Evolutionary conservation across 164 flowering plant genomes (phyloP).

Genomic region (Nymphaea thermarum): DNA sequence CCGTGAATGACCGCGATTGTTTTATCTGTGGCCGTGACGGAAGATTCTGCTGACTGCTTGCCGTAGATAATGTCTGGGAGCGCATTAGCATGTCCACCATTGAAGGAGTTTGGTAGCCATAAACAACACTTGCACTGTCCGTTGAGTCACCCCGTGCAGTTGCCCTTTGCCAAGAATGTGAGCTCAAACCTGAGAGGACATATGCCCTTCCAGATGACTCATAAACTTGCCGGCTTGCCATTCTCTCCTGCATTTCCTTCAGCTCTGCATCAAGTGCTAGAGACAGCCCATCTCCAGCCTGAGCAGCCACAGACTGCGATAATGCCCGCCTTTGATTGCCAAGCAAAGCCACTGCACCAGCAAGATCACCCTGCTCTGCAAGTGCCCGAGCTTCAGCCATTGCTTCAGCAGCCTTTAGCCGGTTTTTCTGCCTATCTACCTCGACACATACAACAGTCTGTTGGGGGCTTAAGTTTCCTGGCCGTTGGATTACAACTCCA

Average conservation of each 20-base stretch:
- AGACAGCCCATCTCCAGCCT: constrained; percentile 56
- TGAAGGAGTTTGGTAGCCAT: constrained; percentile 76
- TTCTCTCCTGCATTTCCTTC: constrained; percentile 81
- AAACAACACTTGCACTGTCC: constrained; percentile 43
- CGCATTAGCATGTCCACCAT: constrained; percentile 81
- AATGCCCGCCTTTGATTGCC: constrained; percentile 38
- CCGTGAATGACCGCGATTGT: neutral
- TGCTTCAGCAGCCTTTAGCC: constrained; percentile 68
- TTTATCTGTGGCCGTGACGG: neutral
- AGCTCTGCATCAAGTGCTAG: constrained; percentile 61
- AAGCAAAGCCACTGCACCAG: constrained; percentile 52
- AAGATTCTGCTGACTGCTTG: neutral
- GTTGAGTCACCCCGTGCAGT: constrained; percentile 85
- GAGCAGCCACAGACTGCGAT: constrained; percentile 39
- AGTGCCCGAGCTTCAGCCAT: constrained; percentile 63
- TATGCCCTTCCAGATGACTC: constrained; percentile 89
- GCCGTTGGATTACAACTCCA: constrained; percentile 48
- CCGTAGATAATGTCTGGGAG: constrained; percentile 53
- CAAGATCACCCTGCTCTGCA: constrained; percentile 68
- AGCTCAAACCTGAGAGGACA: constrained; percentile 86
- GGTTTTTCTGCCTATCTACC: constrained; percentile 77
- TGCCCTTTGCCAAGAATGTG: constrained; percentile 97
- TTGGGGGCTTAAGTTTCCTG: constrained; percentile 17
- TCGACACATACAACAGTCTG: constrained; percentile 40
- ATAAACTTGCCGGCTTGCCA: constrained; percentile 62